Evolutionary conservation across 768 basidiomycete species (phyloP).

Genomic region (Leccinum truebloodii): DNA sequence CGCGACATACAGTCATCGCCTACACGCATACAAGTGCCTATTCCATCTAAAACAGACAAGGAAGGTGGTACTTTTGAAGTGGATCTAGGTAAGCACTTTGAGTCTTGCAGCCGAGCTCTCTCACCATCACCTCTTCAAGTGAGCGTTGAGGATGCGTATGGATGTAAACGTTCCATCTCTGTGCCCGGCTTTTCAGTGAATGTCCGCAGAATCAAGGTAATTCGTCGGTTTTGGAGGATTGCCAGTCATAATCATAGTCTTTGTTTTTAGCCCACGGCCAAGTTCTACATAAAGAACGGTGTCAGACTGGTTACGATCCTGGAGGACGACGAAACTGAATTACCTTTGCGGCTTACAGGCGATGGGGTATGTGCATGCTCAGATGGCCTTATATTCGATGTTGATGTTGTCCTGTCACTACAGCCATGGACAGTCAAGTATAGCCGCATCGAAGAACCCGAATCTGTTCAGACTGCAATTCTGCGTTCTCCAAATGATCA

Average conservation of each 20-base stretch:
- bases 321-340: conserved; percentile 67
- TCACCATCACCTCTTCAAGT: conserved; percentile 41
- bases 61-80: conserved; percentile 81
- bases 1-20: conserved; percentile 54
- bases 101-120: neutral
- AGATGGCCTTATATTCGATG: neutral
- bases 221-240: conserved; percentile 14
- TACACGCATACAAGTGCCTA: conserved; percentile 61
- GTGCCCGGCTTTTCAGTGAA: conserved; percentile 82
- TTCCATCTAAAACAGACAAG: conserved; percentile 63
- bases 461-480: conserved; percentile 40
- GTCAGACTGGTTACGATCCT: conserved; percentile 63
- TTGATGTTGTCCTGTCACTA: conserved; percentile 1
- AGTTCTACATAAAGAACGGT: conserved; percentile 73
- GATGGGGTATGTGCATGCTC: conserved; percentile 65
- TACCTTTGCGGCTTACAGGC: conserved; percentile 88
- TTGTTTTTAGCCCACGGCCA: conserved; percentile 69
- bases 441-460: conserved; percentile 49
- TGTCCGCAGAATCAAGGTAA: conserved; percentile 77
- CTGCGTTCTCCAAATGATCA: conserved; percentile 68
- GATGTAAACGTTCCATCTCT: conserved; percentile 75
- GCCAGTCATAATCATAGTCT: neutral
- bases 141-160: conserved; percentile 84
- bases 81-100: conserved; percentile 56
- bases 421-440: conserved; percentile 92